Evolutionary conservation across 2,329 filamentous ascomycete genomes (phyloP).

Genomic region (Cladosporium sphaerospermum): DNA sequence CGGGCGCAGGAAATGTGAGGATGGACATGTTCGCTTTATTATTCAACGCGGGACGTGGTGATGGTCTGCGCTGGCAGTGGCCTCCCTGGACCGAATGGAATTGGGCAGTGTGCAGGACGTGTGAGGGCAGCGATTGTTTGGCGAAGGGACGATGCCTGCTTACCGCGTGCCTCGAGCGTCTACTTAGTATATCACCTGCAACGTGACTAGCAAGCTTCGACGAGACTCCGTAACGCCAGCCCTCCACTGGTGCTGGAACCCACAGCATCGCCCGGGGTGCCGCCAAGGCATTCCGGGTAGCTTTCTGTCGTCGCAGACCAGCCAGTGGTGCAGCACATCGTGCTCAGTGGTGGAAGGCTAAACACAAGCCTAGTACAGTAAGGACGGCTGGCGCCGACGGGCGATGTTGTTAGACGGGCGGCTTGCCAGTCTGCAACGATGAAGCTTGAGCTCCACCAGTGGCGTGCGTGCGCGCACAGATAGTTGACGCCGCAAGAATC

Average conservation of each 20-base stretch:
- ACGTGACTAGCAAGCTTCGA: constrained; percentile 12
- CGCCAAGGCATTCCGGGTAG: constrained; percentile 9
- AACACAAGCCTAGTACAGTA: constrained; percentile 9
- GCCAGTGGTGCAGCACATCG: constrained; percentile 6
- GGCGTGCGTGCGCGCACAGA: background rate
- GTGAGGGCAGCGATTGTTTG: constrained; percentile 9
- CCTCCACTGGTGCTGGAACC: constrained; percentile 5
- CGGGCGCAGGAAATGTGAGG: constrained; percentile 16
- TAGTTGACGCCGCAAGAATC: constrained; percentile 5
- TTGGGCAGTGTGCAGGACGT: constrained; percentile 8
- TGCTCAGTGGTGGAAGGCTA: constrained; percentile 7
- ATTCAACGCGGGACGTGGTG: background rate
- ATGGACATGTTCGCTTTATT: constrained; percentile 10
- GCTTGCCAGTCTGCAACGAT: background rate
- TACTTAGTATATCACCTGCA: constrained; percentile 12
- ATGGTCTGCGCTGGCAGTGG: constrained; percentile 12
- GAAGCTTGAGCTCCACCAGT: constrained; percentile 1
- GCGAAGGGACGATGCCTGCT: constrained; percentile 9
- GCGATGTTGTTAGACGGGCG: constrained; percentile 1
- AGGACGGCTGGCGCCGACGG: background rate
- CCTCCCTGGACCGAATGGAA: constrained; percentile 1
- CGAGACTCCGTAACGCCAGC: constrained; percentile 1
- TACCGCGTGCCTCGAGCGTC: constrained; percentile 12
- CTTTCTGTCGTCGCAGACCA: constrained; percentile 9
- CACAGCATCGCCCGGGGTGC: constrained; percentile 4